Base-by-base conservation (phyloP, 2,329 filamentous ascomycete species). In the Hypoxylon sp. region DNA sequence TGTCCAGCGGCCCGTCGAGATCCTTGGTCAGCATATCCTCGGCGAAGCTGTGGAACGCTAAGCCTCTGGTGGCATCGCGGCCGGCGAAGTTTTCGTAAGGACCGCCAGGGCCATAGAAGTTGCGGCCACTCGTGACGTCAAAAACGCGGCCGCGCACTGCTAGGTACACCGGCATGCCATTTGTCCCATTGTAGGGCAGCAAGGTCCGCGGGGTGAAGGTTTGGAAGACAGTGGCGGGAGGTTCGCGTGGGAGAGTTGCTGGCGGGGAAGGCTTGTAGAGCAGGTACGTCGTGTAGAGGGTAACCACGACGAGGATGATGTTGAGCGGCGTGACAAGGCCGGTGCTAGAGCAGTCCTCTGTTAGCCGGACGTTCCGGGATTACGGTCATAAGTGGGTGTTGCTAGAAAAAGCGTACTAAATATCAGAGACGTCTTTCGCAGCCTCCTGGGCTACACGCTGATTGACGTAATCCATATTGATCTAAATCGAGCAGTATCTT, bases 41-140 rank as follows among this genome's bases (percentile, higher is more conserved):
- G 77, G 97, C 96, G 78, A 99, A 98, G 81, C 93, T 97, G 63
- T 94, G 93, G 78, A 88, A 92, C 0, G 96, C 95, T 64, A 99
- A 81, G 0, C 96, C 96, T 54, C 95, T 86, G 69, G 88, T 93
- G 18, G 96, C 96, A 79, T 99, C 96, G 38, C 94, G 85, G 0
- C 96, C 96, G 0, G 96, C 96, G 76, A 99, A 99, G 82, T 98
- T 98, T 78, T 90, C 90, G 79, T 99, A 99, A 1, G 95, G 93
- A 0, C 95, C 95, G 11, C 93, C 94, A 18, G 96, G 96, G 3
- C 96, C 96, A 81, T 99, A 99, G 80, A 98, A 98, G 82, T 96
- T 94, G 75, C 91, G 88, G 22, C 96, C 95, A 12, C 89, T 82
- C 0, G 90, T 89, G 22, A 98, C 95, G 77, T 99, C 96, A 77